A percentile compares a stretch with the other conserved stretches of the same genome.
These are phyloP conservation scores for Halophytophthora polymorphica DNA, from an alignment of 352 stramenopile species.

Conservation along the genomic window DNA sequence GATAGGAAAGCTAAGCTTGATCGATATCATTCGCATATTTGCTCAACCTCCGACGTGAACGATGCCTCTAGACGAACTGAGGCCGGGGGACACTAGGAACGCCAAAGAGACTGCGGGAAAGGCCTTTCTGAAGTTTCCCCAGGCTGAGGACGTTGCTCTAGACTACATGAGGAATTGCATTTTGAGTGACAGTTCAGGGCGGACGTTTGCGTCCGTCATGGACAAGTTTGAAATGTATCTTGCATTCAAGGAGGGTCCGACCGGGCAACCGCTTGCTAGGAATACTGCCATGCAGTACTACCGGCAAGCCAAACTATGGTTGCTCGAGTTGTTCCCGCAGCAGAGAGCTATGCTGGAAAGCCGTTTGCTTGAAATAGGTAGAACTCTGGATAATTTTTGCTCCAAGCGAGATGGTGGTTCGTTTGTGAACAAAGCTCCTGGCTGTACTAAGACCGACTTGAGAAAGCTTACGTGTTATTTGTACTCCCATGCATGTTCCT, in stretches of 20 bases:
- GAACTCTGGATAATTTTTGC: conserved; percentile 10
- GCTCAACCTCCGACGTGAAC: conserved; percentile 7
- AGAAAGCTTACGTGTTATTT: conserved; percentile 16
- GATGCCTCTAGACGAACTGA: conserved; percentile 19
- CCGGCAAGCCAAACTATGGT: conserved; percentile 7
- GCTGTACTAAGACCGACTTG: conserved; percentile 23
- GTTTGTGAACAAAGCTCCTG: conserved; percentile 26
- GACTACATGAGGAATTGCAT: conserved; percentile 17
- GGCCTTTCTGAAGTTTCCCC: conserved; percentile 12
- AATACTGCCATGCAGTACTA: conserved; percentile 7
- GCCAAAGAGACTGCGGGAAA: conserved; percentile 7
- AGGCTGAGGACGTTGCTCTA: conserved; percentile 11
- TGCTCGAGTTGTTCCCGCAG: conserved; percentile 9
- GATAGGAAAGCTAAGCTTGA: not conserved
- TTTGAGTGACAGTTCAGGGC: conserved; percentile 8
- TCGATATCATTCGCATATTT: conserved; percentile 22
- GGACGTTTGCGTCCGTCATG: conserved; percentile 14
- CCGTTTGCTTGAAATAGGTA: conserved; percentile 1
- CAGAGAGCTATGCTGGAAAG: conserved; percentile 1
- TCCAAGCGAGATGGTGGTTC: conserved; percentile 8
- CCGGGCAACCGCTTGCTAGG: conserved; percentile 13
- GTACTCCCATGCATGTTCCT: conserved; percentile 10
- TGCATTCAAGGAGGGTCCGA: conserved; percentile 18
- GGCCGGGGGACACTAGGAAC: conserved; percentile 10
- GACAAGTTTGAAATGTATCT: conserved; percentile 19